A percentile compares a stretch with the other conserved stretches of the same genome.
phyloP scores from a whole-genome alignment of 768 basidiomycete genomes.

The Mycena capillaripes region DNA sequence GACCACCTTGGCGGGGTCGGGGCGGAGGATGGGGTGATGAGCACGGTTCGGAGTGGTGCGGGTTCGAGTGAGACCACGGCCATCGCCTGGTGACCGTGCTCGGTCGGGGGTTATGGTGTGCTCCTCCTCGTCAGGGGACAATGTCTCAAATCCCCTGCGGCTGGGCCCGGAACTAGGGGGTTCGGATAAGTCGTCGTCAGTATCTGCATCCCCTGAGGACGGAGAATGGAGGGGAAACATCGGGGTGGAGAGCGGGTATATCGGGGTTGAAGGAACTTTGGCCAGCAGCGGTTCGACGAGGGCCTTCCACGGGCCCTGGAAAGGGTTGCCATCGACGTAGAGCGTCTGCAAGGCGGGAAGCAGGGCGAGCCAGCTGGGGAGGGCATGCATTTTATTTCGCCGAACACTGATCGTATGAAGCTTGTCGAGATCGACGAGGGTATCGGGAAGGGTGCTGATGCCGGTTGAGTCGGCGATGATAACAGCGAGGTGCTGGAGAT shows the following conservation, averaged over 20 bases:
- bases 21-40: conserved; percentile 53
- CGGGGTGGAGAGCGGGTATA: conserved; percentile 77
- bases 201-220: conserved; percentile 53
- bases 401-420: conserved; percentile 93
- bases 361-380: conserved; percentile 96
- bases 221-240: conserved; percentile 65
- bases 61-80: conserved; percentile 73
- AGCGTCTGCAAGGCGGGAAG: conserved; percentile 88
- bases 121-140: conserved; percentile 71
- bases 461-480: conserved; percentile 95
- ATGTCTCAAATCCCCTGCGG: conserved; percentile 27
- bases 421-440: conserved; percentile 79
- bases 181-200: conserved; percentile 73
- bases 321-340: conserved; percentile 96
- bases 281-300: conserved; percentile 88
- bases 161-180: conserved; percentile 55
- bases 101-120: conserved; percentile 80
- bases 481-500: conserved; percentile 83
- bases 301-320: conserved; percentile 93
- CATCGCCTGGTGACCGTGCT: conserved; percentile 54
- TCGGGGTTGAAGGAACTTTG: conserved; percentile 69
- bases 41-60: conserved; percentile 80
- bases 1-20: conserved; percentile 57
- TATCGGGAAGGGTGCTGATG: conserved; percentile 80
- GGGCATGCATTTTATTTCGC: conserved; percentile 86